phyloP scores from a whole-genome alignment of 768 basidiomycete species.

The Fomitopsis pulvina region DNA sequence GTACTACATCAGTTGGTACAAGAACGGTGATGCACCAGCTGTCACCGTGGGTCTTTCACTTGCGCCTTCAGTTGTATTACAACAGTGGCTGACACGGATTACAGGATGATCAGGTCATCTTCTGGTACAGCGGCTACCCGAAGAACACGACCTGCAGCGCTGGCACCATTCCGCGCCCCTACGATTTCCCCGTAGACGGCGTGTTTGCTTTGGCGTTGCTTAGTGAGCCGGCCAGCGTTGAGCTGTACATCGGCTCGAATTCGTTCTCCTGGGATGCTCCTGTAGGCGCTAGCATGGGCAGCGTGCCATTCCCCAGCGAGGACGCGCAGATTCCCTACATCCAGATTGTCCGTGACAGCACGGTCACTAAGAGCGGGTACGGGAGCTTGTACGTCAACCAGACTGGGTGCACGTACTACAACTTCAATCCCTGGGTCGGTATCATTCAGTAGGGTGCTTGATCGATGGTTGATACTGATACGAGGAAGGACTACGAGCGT shows the following conservation, averaged over 20 bases:
- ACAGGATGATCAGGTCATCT: slow-evolving; percentile 23
- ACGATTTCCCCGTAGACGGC: slow-evolving; percentile 27
- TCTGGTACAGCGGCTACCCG: slow-evolving; percentile 26
- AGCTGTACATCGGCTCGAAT: slow-evolving; percentile 24
- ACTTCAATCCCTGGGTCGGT: slow-evolving; percentile 23
- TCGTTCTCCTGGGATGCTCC: slow-evolving; percentile 13
- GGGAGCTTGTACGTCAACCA: slow-evolving; percentile 18
- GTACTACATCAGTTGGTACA: slow-evolving; percentile 20
- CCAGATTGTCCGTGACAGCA: slow-evolving; percentile 19
- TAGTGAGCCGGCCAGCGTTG: slow-evolving; percentile 24
- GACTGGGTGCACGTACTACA: slow-evolving; percentile 20
- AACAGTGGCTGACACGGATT: slow-evolving; percentile 19
- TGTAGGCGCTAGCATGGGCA: slow-evolving; percentile 19
- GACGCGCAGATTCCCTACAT: slow-evolving; percentile 22
- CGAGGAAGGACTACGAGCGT: too few relatives aligned
- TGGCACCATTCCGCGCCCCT: slow-evolving; percentile 23
- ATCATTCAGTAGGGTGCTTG: background rate
- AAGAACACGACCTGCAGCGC: slow-evolving; percentile 21
- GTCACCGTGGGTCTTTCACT: background rate
- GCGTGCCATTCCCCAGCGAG: slow-evolving; percentile 20
- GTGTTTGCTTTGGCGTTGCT: slow-evolving; percentile 34
- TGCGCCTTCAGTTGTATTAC: background rate
- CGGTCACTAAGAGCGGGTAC: slow-evolving; percentile 5
- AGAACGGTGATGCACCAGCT: slow-evolving; percentile 20
- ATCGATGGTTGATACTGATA: too few relatives aligned